phyloP scores from a whole-genome alignment of 208 protist genomes.

The Trypanosoma lewisi region DNA sequence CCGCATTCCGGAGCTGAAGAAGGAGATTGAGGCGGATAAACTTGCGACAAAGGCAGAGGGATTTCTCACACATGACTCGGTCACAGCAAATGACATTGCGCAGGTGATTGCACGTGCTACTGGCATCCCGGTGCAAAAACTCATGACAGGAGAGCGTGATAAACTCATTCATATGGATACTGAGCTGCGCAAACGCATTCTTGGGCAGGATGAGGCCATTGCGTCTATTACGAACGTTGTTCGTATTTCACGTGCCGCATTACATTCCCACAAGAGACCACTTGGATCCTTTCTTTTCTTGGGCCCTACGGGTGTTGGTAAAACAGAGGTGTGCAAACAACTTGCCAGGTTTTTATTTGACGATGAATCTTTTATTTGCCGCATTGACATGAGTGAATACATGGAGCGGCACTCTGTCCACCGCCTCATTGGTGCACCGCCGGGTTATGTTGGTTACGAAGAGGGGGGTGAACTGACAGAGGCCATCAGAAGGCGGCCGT shows the following conservation, averaged over 20 bases:
- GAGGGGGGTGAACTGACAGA: constrained; percentile 98
- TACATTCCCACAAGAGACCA: constrained; percentile 89
- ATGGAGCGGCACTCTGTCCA: constrained; percentile 96
- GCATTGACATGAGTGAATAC: constrained; percentile 99
- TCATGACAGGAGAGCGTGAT: constrained; percentile 89
- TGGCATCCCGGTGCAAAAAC: constrained; percentile 95
- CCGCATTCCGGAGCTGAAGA: constrained; percentile 73
- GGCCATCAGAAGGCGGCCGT: constrained; percentile 96
- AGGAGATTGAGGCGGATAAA: constrained; percentile 88
- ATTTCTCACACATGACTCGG: constrained; percentile 93
- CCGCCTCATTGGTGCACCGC: constrained; percentile 97
- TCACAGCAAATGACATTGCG: constrained; percentile 93
- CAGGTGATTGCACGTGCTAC: constrained; percentile 96
- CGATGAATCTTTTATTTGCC: constrained; percentile 94
- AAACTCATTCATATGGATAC: constrained; percentile 87
- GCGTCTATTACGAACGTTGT: constrained; percentile 94
- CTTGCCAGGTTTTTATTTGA: constrained; percentile 96
- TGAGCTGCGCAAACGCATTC: constrained; percentile 86
- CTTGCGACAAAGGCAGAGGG: constrained; percentile 89
- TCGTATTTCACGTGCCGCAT: constrained; percentile 93
- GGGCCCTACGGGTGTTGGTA: constrained; percentile 94
- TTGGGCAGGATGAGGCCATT: constrained; percentile 97
- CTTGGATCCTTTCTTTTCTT: constrained; percentile 97
- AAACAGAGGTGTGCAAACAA: constrained; percentile 97
- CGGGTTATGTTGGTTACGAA: constrained; percentile 99